Conservation (phyloP, 179 eudicot species). For the Amaranthus tricolor region DNA sequence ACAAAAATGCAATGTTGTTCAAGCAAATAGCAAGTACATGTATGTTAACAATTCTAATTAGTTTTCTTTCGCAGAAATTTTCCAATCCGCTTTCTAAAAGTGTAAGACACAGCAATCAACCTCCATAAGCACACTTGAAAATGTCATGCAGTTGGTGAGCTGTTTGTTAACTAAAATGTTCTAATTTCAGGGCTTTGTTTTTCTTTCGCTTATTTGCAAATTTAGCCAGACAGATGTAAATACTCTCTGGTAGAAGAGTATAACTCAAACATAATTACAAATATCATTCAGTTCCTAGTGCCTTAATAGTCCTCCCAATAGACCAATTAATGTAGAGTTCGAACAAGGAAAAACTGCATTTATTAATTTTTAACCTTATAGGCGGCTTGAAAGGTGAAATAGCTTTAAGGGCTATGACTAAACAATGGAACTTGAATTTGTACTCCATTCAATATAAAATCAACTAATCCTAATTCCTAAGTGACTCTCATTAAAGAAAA, state of each 20-base stretch:
- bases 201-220: not conserved
- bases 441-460: not conserved
- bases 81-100: not conserved
- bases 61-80: not conserved
- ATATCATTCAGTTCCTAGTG: not conserved
- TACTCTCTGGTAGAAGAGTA: not conserved
- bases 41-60: too few species aligned
- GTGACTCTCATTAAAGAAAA: not conserved
- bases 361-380: not conserved
- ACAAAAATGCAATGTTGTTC: conserved; percentile 6
- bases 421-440: not conserved
- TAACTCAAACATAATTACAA: not conserved
- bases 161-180: not conserved
- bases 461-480: not conserved
- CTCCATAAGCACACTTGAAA: not conserved
- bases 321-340: not conserved
- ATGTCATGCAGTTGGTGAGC: not conserved
- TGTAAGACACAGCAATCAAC: not conserved
- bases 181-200: not conserved
- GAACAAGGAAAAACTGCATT: not conserved
- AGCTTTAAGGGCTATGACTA: too few species aligned
- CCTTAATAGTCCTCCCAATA: not conserved
- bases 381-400: too few species aligned
- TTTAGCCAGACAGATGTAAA: not conserved
- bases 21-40: not conserved